Evolutionary conservation across 306 rosid genomes (phyloP), one percentile per base, ranked within the genome.

Genomic region (Citrullus mucosospermus): DNA sequence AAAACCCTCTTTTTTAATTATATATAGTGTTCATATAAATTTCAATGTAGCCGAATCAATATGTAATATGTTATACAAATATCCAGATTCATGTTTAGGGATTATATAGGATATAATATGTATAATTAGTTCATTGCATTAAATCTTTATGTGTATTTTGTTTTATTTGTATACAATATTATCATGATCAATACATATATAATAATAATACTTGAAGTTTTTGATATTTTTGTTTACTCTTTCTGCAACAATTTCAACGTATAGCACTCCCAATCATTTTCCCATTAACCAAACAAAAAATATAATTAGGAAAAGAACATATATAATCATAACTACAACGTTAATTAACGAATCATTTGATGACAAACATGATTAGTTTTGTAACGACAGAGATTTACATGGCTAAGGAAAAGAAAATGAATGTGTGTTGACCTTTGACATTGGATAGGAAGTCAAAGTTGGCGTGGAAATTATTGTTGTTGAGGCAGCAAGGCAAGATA

Each of bases 361-460:
- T 6, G 75, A 39, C 6, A 41, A 55, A 68, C 4, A 17, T 63
- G 10, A 36, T 65, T 63, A 63, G 70, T 14, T 63, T 32, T 34
- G 70, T 34, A 70, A 70, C 25, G 55, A 43, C 34, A 68, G 55
- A 72, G 61, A 72, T 72, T 70, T 66, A 9, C 59, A 5, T 55
- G 9, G 4, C 6, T 1, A 12, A 44, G 39, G 25, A 25, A 13
- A 48, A 2, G 39, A 18, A 48, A 13, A 48, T 22, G 9, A 43
- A 14, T 54, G 22, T 25, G 60, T 50, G 77, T 72, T 72, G 73
- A 72, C 77, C 11, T 72, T 72, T 72, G 76, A 46, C 76, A 8
- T 46, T 50, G 28, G 60, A 3, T 16, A 3, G 15, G 20, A 28
- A 28, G 77, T 72, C 77, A 72, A 50, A 72, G 41, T 72, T 72